Base-by-base conservation (phyloP, 2,329 filamentous ascomycete species). In the Paecilomyces sp. region DNA sequence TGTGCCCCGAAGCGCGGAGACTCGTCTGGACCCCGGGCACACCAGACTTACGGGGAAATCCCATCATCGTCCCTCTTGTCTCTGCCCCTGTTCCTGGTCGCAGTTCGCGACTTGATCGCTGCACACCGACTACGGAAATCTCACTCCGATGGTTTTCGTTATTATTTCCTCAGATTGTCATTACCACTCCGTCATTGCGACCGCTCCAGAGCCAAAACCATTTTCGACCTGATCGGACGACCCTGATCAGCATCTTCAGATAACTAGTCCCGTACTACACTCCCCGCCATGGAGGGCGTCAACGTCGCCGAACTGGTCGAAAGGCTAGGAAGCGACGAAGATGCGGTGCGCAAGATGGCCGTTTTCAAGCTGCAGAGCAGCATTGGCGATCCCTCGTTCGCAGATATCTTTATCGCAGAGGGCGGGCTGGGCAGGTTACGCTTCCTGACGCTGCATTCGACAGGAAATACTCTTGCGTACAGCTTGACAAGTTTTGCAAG, bases 301-400 rank as follows among this genome's bases (percentile, higher is more conserved):
- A 81, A 82, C 69, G 76, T 86, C 62, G 74, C 81, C 55, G 83
- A 85, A 65, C 75, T 87, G 65, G 82, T 87, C 61, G 79, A 81
- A 63, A 80, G 83, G 57, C 77, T 88, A 60, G 79, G 81, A 53
- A 84, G 83, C 66, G 82, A 85, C 59, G 84, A 96, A 77, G 94
- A 99, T 81, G 92, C 91, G 59, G 88, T 91, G 67, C 91, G 92
- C 71, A 99, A 99, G 77, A 97, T 97, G 91, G 94, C 94, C 62
- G 94, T 95, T 62, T 99, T 99, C 84, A 97, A 97, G 79, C 86
- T 99, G 65, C 94, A 99, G 77, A 88, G 85, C 64, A 92, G 91
- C 63, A 96, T 99, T 76, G 93, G 92, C 72, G 94, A 99, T 77
- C 93, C 93, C 28, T 89, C 92, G 56, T 97, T 97, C 74, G 94